These are phyloP conservation scores for Colletotrichum tanaceti DNA, from an alignment of 2,329 filamentous ascomycete species.

Conservation along the genomic window DNA sequence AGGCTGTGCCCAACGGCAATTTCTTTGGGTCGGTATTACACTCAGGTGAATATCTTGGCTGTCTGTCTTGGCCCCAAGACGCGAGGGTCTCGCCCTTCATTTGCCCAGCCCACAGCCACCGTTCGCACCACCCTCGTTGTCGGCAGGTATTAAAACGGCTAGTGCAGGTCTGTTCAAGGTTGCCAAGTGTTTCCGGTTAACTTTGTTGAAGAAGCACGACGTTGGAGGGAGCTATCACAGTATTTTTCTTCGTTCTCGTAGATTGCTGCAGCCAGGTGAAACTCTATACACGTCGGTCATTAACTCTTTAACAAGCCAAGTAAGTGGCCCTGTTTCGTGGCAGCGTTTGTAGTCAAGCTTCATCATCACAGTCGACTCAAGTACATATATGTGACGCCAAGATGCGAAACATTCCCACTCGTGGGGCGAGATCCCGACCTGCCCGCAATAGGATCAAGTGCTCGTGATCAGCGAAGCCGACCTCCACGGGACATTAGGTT, in stretches of 20 bases:
- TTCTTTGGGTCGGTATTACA: slow-evolving; percentile 3
- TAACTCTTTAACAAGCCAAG: not conserved
- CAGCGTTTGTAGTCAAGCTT: slow-evolving; percentile 1
- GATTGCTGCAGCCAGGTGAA: not conserved
- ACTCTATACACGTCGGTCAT: not conserved
- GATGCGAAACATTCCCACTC: not conserved
- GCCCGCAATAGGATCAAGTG: too few species aligned
- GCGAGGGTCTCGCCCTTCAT: slow-evolving; percentile 9
- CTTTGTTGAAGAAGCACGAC: not conserved
- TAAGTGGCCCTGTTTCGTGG: not conserved
- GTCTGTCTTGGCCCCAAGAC: slow-evolving; percentile 22
- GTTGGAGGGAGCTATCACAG: not conserved
- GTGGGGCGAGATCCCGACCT: too few species aligned
- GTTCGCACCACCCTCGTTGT: not conserved
- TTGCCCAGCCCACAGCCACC: slow-evolving; percentile 38
- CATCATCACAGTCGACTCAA: slow-evolving; percentile 9
- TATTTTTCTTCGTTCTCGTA: not conserved
- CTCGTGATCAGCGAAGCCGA: not conserved
- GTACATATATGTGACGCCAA: not conserved
- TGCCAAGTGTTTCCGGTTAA: slow-evolving; percentile 15
- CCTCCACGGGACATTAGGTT: not conserved
- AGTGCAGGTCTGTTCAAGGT: not conserved
- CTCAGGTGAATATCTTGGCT: slow-evolving; percentile 26
- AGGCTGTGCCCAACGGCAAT: slow-evolving; percentile 17
- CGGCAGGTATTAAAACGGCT: not conserved